A percentile compares a stretch with the other conserved stretches of the same genome.
Conservation (phyloP, 768 basidiomycete species). For the Russula abietina region DNA sequence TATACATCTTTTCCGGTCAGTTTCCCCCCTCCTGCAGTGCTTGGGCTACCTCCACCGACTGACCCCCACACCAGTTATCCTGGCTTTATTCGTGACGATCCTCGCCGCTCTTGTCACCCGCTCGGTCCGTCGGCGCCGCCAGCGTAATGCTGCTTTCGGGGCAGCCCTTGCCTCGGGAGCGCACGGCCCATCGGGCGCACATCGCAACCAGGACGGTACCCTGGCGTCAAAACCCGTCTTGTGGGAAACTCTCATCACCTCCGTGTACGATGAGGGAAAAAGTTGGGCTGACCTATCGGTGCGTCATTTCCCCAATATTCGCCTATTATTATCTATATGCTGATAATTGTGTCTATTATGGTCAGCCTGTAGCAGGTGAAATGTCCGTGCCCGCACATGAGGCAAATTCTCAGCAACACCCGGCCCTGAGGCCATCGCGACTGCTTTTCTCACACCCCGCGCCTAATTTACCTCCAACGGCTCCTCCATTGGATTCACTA, state of each 20-base stretch:
- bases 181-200: neutral
- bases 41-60: neutral
- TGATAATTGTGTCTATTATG: neutral
- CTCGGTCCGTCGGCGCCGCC: conserved; percentile 14
- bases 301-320: neutral
- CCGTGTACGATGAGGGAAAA: conserved; percentile 4
- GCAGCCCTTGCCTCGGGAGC: neutral
- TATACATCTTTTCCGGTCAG: conserved; percentile 11
- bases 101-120: conserved; percentile 5
- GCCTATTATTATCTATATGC: neutral
- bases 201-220: neutral
- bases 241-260: conserved; percentile 9
- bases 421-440: neutral
- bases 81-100: neutral
- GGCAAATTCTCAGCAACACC: neutral
- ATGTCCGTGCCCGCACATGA: neutral
- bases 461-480: neutral
- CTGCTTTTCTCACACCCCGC: neutral
- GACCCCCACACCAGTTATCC: neutral
- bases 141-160: neutral
- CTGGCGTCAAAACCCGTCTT: neutral
- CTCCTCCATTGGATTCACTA: neutral
- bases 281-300: conserved; percentile 13
- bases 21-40: neutral
- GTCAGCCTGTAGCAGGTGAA: conserved; percentile 9